Evolutionary conservation across 2,329 filamentous ascomycete genomes (phyloP), one percentile per base, ranked within the genome.

Genomic region (Hypoxylon sp.): DNA sequence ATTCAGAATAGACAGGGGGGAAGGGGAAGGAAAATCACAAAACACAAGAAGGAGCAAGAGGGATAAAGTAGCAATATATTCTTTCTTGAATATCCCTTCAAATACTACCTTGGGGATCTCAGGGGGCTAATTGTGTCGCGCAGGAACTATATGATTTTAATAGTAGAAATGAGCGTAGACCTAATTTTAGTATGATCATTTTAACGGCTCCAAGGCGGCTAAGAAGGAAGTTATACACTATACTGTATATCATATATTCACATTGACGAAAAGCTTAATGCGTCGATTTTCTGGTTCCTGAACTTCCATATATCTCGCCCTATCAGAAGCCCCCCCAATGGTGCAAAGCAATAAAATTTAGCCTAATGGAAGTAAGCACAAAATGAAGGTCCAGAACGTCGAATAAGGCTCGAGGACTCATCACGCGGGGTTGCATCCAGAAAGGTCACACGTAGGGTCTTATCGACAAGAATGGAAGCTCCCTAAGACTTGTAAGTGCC

Each of bases 271-370:
- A 11, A 10, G 42, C 11, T 37, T 5, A 31, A 26, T 22, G 3
- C 17, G 50, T 62, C 29, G 52, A 10, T 42, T 22, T 62, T 6
- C 14, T 52, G 5, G 10, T 57, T 37, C 58, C 35, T 46, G 8
- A 29, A 33, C 54, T 19, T 22, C 29, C 13, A 29, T 14, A 50
- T 44, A 14, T 35, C n/a, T 44, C 5, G 22, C 17, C 60, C 67
- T 70, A 65, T 67, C 48, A 65, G 47, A 51, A n/a, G 14, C 33
- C 26, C 33, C 53, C 26, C 57, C 58, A 68, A 69, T 64, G 69
- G 60, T 65, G 59, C 52, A 48, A 71, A 48, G 57, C 59, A 37
- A 46, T 42, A 57, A 19, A 17, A 69, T 71, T 69, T 67, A 71
- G 66, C 69, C 69, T 69, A 63, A 55, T 64, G 33, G 26, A 66